These are phyloP conservation scores for Neurospora sp. DNA, from an alignment of 495 filamentous ascomycete genomes.

Conservation along the genomic window DNA sequence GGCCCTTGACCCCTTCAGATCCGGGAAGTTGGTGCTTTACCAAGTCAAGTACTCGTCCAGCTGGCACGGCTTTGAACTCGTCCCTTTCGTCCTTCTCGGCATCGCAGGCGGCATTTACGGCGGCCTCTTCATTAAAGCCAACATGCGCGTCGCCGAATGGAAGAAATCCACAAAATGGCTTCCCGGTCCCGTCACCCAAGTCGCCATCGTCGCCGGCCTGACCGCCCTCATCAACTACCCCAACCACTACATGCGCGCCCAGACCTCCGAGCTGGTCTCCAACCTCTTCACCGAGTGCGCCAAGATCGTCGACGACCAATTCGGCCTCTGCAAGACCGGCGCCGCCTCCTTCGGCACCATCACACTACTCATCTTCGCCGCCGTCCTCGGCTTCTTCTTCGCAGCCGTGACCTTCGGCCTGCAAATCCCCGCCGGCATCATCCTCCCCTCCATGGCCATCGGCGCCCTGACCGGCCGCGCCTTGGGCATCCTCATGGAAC, in stretches of 20 bases:
- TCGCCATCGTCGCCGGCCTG: slow-evolving; percentile 59
- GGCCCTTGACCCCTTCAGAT: slow-evolving; percentile 87
- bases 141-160: slow-evolving; percentile 80
- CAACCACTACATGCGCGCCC: slow-evolving; percentile 87
- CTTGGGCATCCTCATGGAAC: slow-evolving; percentile 77
- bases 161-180: slow-evolving; percentile 52
- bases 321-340: slow-evolving; percentile 79
- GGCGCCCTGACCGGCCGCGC: slow-evolving; percentile 89
- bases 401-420: slow-evolving; percentile 88
- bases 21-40: slow-evolving; percentile 92
- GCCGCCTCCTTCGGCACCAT: slow-evolving; percentile 61
- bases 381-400: slow-evolving; percentile 73
- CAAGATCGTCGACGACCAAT: slow-evolving; percentile 64
- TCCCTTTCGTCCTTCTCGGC: slow-evolving; percentile 80
- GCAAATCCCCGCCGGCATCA: slow-evolving; percentile 93
- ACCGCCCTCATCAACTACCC: slow-evolving; percentile 91
- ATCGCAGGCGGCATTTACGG: slow-evolving; percentile 89
- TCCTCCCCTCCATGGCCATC: slow-evolving; percentile 95
- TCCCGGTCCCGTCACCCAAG: slow-evolving; percentile 64
- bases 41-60: slow-evolving; percentile 87
- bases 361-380: slow-evolving; percentile 67
- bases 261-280: slow-evolving; percentile 85
- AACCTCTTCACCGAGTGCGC: slow-evolving; percentile 87
- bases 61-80: slow-evolving; percentile 92
- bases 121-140: slow-evolving; percentile 86